Evolutionary conservation across 1,284 basidiomycete genomes (phyloP).

Genomic region (Marasmius oreades): DNA sequence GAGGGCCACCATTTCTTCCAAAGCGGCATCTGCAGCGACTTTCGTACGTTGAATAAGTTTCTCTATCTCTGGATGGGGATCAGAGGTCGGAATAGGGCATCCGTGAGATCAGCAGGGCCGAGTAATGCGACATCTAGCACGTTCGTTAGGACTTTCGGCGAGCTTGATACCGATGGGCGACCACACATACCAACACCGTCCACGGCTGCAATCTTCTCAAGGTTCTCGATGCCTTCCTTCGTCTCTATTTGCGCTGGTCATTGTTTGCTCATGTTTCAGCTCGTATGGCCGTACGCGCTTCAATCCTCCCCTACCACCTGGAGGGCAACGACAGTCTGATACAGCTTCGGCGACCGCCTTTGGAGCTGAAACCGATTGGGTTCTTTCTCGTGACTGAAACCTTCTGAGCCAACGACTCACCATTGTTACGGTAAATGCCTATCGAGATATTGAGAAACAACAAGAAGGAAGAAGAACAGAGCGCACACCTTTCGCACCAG

Average conservation of each 20-base stretch:
- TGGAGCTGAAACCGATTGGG: constrained; percentile 54
- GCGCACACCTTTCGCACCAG: too few species aligned
- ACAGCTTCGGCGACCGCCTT: constrained; percentile 56
- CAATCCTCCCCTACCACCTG: too few species aligned
- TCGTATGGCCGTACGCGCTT: too few species aligned
- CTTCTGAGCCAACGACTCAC: too few species aligned
- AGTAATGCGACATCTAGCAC: constrained; percentile 47
- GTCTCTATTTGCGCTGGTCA: too few species aligned
- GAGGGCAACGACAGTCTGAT: too few species aligned
- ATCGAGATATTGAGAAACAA: neutral
- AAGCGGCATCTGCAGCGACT: constrained; percentile 45
- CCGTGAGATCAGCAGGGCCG: constrained; percentile 66
- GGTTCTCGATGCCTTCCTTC: constrained; percentile 55
- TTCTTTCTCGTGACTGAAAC: too few species aligned
- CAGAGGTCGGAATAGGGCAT: constrained; percentile 53
- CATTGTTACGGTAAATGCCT: constrained; percentile 52
- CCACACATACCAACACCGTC: constrained; percentile 51
- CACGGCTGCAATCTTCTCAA: constrained; percentile 58
- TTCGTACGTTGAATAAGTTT: constrained; percentile 57
- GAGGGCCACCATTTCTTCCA: constrained; percentile 63
- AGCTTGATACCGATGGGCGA: neutral
- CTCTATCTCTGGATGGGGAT: too few species aligned
- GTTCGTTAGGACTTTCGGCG: neutral
- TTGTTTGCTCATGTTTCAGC: too few species aligned
- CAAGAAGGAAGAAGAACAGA: constrained; percentile 26